Conservation (phyloP, 306 rosid species). For the Trichosanthes cucumerina region DNA sequence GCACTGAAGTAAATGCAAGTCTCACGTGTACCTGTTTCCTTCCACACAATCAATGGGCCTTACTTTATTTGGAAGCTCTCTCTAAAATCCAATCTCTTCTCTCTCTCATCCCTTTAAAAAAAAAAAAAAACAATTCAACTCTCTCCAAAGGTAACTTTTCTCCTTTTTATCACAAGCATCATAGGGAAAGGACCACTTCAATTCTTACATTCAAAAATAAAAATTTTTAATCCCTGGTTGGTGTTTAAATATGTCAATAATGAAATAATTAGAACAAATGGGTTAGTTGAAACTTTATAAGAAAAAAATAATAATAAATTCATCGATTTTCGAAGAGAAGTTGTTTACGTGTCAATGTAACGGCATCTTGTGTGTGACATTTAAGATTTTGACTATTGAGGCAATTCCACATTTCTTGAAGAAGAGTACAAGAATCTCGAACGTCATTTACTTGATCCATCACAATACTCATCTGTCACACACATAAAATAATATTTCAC, state of each 20-base stretch:
- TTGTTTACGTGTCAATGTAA: background rate
- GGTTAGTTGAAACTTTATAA: no score
- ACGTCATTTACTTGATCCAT: no score
- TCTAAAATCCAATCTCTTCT: background rate
- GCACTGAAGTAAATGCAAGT: background rate
- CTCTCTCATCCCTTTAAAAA: background rate
- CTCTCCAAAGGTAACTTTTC: background rate
- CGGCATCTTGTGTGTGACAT: background rate
- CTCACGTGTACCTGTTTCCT: constrained; percentile 8
- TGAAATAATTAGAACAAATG: background rate
- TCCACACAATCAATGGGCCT: background rate
- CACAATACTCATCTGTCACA: no score
- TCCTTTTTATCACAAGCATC: background rate
- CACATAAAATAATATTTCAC: no score
- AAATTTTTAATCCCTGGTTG: background rate
- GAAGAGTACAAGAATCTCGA: no score
- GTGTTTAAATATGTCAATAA: background rate
- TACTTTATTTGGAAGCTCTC: constrained; percentile 1
- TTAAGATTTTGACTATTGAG: background rate
- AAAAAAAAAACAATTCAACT: background rate
- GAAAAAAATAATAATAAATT: no score
- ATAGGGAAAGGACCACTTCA: background rate
- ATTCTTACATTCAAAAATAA: background rate
- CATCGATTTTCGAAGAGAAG: background rate
- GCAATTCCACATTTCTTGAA: no score